Base-by-base conservation (phyloP, 148 eudicot genomes). In the Amaranthus hypochondriacus region DNA sequence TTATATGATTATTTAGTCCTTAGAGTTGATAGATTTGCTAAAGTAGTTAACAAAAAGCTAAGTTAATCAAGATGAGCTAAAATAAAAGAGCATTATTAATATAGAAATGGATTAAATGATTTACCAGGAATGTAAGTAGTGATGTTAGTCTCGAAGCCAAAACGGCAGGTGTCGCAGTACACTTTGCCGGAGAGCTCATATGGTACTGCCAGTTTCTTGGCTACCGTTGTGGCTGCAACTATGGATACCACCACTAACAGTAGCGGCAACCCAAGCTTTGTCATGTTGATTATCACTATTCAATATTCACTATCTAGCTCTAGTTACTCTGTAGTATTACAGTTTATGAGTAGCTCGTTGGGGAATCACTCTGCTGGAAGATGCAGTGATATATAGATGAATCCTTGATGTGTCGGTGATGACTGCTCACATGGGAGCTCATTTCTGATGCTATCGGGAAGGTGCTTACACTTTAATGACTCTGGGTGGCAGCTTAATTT, bases 161-260 rank as follows among this genome's bases (percentile, higher is more conserved):
- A 82, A 9, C 81, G 89, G 79, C 97, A 92, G 21, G 91, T 87
- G 75, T 92, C 97, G 52, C 97, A 90, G 76, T 88, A 92, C 47
- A 82, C 91, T 50, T 66, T 76, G 11, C 96, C 97, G 60, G 65
- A 60, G 18, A 87, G 79, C 3, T 69, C 47, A 60, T 85, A 85
- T 0, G 87, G 83, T 13, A 67, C 62, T 3, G 73, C 43, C 15
- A 71, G 5, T 43, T 44, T 10, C 7, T 58, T 54, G 21, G 83
- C 84, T 5, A 12, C 68, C 2, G 65, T 77, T 18, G 80, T 56
- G 8, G 83, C 75, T 1, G 83, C 73, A 4, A 87, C 73, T 39
- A 51, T 12, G 61, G 66, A 69, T 18, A 70, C 67, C 14, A 75
- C 0, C 4, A 71, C 71, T 2, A 74, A 6, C 46, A 74, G 3